These are phyloP conservation scores for Collybiopsis confluens DNA, from an alignment of 768 basidiomycete species.

Conservation along the genomic window DNA sequence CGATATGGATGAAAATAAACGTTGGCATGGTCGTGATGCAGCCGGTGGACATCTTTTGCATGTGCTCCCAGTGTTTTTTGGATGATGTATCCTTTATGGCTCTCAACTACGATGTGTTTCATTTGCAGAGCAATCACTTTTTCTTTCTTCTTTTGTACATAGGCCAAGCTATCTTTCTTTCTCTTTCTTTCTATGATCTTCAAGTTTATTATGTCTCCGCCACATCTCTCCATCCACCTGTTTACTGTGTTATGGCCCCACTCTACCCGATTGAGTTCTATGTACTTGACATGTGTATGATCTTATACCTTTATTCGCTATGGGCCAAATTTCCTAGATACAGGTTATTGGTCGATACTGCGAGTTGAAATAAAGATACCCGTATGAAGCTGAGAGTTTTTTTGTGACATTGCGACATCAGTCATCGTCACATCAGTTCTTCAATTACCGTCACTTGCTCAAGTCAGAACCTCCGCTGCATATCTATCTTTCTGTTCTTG, in stretches of 20 bases:
- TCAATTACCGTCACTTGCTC: too few relatives aligned
- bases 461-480: too few relatives aligned
- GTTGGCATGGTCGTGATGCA: neutral
- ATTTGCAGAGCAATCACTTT: neutral
- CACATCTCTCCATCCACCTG: neutral
- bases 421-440: too few relatives aligned
- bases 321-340: neutral
- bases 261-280: slow-evolving; percentile 1
- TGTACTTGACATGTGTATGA: slow-evolving; percentile 4
- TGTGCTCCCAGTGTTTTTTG: neutral
- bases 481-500: too few relatives aligned
- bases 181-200: neutral
- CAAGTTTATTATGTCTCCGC: neutral
- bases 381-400: too few relatives aligned
- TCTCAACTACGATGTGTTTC: neutral
- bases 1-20: neutral
- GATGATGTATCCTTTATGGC: neutral
- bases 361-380: neutral
- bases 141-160: neutral
- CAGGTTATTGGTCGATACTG: neutral
- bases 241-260: neutral
- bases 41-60: neutral
- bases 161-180: neutral
- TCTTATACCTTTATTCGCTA: neutral
- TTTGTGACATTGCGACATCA: too few relatives aligned